These are phyloP conservation scores for Wickerhamiella sergipiensis DNA, from an alignment of 805 yeast genomes.

Conservation along the genomic window DNA sequence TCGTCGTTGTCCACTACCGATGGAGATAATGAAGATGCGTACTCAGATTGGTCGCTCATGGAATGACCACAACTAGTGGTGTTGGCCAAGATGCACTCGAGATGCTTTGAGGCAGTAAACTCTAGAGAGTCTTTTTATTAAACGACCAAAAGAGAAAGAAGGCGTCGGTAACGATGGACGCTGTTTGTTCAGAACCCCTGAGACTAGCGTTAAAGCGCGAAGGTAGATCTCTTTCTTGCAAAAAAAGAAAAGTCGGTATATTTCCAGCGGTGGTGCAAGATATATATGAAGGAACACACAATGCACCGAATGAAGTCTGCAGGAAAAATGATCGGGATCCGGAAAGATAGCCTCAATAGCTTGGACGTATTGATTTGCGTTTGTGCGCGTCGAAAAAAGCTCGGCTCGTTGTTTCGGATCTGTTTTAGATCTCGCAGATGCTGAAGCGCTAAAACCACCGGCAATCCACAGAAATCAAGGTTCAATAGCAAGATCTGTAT, in stretches of 20 bases:
- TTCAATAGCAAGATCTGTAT: not conserved
- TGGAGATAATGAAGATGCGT: not conserved
- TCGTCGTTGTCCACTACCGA: not conserved
- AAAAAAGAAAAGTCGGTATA: too few relatives aligned
- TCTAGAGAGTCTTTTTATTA: not conserved
- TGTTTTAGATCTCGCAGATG: not conserved
- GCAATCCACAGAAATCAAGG: not conserved
- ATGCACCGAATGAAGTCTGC: not conserved
- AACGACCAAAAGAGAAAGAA: not conserved
- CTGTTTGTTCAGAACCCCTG: not conserved
- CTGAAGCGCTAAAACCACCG: not conserved
- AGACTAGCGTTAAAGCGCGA: not conserved
- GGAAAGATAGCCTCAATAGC: not conserved
- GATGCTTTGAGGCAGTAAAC: not conserved
- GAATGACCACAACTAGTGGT: not conserved
- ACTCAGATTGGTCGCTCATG: not conserved
- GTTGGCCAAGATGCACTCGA: not conserved
- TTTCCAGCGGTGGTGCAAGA: too few relatives aligned
- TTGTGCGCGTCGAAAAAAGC: not conserved
- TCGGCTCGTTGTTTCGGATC: not conserved
- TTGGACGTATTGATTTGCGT: not conserved
- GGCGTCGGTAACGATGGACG: not conserved
- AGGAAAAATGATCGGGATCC: not conserved
- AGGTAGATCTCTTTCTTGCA: not conserved
- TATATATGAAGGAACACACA: too few relatives aligned